phyloP scores from a whole-genome alignment of 257 asterid genomes.

The Jacaranda mimosifolia region DNA sequence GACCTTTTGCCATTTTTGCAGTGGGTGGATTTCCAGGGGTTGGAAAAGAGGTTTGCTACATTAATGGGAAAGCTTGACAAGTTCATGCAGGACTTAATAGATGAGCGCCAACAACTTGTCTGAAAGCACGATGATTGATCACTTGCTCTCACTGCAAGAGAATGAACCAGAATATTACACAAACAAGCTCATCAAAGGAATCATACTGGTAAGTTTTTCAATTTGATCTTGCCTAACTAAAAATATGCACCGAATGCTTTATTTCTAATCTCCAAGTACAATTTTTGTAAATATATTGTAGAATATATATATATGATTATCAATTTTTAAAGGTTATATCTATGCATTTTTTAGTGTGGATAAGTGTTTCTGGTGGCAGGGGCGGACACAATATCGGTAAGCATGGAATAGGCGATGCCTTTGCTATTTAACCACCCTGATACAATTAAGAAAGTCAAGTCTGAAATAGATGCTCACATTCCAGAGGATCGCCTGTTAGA shows the following conservation, averaged over 20 bases:
- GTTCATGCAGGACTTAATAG: conserved; percentile 37
- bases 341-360: neutral
- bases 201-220: conserved; percentile 33
- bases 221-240: too few relatives aligned
- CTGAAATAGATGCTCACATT: conserved; percentile 37
- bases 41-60: conserved; percentile 35
- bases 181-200: conserved; percentile 42
- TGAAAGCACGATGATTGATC: conserved; percentile 39
- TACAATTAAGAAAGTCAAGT: conserved; percentile 26
- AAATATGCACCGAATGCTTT: too few relatives aligned
- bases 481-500: conserved; percentile 31
- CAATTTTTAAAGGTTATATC: too few relatives aligned
- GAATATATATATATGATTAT: too few relatives aligned
- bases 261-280: too few relatives aligned
- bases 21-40: conserved; percentile 46
- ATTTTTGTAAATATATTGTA: too few relatives aligned
- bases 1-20: conserved; percentile 45
- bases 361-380: conserved; percentile 45
- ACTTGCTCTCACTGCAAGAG: conserved; percentile 37
- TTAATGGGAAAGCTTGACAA: conserved; percentile 37
- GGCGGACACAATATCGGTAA: conserved; percentile 36
- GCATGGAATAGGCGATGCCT: conserved; percentile 52
- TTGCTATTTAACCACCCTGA: conserved; percentile 44
- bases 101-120: conserved; percentile 9
- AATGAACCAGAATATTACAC: conserved; percentile 39